These are phyloP conservation scores for Russula compacta DNA, from an alignment of 768 basidiomycete species.

Conservation along the genomic window DNA sequence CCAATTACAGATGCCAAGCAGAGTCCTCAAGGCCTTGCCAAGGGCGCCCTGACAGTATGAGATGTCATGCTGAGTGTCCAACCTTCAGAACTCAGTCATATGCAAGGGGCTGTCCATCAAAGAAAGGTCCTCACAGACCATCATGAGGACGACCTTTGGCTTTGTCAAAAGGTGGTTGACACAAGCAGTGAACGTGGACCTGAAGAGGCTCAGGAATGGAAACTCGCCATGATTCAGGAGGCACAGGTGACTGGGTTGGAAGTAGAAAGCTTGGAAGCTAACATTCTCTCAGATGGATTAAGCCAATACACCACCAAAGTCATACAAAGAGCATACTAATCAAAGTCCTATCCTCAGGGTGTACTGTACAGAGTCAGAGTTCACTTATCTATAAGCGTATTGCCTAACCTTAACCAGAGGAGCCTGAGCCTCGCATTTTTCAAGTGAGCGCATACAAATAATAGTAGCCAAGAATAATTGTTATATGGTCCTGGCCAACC, in stretches of 20 bases:
- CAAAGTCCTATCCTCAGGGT: too few species aligned
- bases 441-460: too few species aligned
- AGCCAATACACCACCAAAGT: too few species aligned
- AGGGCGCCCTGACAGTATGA: background rate
- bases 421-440: too few species aligned
- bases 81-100: background rate
- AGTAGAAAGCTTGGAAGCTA: background rate
- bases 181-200: background rate
- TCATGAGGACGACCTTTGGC: background rate
- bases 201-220: background rate
- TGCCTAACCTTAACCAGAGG: too few species aligned
- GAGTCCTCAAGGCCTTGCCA: background rate
- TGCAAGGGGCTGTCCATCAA: background rate
- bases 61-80: background rate
- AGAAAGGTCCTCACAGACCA: background rate
- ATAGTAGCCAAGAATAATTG: too few species aligned
- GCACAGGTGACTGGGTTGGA: background rate
- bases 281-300: too few species aligned
- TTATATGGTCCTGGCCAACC: too few species aligned
- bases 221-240: background rate
- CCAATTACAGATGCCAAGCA: background rate
- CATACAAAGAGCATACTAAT: too few species aligned
- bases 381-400: too few species aligned
- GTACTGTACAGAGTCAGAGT: too few species aligned
- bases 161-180: background rate